Conservation (phyloP, 2,329 filamentous ascomycete genomes). For the Davidsoniella eucalypti region DNA sequence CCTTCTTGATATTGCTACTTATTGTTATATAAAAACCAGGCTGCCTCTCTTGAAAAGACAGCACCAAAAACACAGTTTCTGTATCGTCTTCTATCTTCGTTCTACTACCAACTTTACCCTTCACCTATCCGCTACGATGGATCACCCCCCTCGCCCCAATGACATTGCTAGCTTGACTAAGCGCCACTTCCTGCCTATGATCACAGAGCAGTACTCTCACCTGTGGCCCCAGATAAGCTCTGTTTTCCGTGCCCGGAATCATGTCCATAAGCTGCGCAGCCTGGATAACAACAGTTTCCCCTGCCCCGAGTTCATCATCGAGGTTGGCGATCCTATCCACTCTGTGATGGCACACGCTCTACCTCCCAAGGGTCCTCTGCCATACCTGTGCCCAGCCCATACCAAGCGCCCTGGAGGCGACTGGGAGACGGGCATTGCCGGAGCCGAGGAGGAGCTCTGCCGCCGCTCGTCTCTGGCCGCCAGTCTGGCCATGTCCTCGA, state of each 20-base stretch:
- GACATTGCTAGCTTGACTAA: conserved; percentile 8
- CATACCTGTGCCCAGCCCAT: conserved; percentile 59
- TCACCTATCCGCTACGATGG: background rate
- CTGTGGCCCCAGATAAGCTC: conserved; percentile 42
- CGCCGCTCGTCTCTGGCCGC: conserved; percentile 58
- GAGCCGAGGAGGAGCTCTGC: conserved; percentile 50
- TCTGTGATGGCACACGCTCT: conserved; percentile 40
- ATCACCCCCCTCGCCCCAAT: conserved; percentile 10
- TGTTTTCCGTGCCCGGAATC: conserved; percentile 34
- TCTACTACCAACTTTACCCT: background rate
- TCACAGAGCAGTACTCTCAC: conserved; percentile 38
- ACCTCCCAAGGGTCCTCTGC: conserved; percentile 31
- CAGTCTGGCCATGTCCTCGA: conserved; percentile 43
- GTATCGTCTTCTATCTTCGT: background rate
- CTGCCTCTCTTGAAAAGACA: background rate
- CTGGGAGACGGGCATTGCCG: conserved; percentile 48
- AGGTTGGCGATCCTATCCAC: conserved; percentile 41
- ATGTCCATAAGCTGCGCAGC: conserved; percentile 20
- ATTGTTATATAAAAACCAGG: background rate
- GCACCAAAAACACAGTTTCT: background rate
- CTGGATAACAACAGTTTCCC: background rate
- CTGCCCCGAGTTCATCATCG: conserved; percentile 33
- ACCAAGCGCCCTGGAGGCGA: conserved; percentile 64
- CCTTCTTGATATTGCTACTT: too few species aligned
- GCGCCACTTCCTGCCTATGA: conserved; percentile 44